phyloP scores from a whole-genome alignment of 2,329 filamentous ascomycete species.

The Cylindrodendrum hubeiense region DNA sequence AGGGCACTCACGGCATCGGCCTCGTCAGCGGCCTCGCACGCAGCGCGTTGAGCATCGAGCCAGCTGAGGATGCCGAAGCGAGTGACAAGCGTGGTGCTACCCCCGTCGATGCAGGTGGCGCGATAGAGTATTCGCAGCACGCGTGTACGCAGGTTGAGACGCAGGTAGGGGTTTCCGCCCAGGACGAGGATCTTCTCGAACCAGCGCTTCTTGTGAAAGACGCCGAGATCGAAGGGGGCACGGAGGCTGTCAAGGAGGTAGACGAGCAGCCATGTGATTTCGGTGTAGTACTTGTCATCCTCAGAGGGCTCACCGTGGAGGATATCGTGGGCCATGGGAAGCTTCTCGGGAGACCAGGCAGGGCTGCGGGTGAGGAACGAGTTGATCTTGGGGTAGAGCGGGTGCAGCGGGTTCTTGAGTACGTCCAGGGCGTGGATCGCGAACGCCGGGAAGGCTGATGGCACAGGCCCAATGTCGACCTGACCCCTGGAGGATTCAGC shows the following conservation, averaged over 20 bases:
- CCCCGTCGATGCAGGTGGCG: slow-evolving; percentile 75
- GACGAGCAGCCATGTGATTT: slow-evolving; percentile 80
- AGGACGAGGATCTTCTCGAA: slow-evolving; percentile 82
- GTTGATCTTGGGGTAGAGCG: slow-evolving; percentile 89
- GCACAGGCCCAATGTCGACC: slow-evolving; percentile 70
- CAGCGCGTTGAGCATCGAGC: slow-evolving; percentile 72
- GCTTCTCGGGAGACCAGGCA: slow-evolving; percentile 78
- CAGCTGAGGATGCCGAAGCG: slow-evolving; percentile 81
- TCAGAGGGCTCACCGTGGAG: slow-evolving; percentile 75
- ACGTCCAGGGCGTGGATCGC: slow-evolving; percentile 77
- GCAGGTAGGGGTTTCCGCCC: slow-evolving; percentile 75
- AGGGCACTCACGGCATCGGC: slow-evolving; percentile 65
- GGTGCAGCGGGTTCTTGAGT: slow-evolving; percentile 81
- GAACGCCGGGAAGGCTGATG: slow-evolving; percentile 82
- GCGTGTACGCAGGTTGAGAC: slow-evolving; percentile 69
- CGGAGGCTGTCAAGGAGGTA: slow-evolving; percentile 78
- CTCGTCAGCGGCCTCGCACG: slow-evolving; percentile 57
- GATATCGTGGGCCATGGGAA: slow-evolving; percentile 76
- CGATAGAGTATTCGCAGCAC: slow-evolving; percentile 73
- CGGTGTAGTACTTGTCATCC: slow-evolving; percentile 79
- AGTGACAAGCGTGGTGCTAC: slow-evolving; percentile 84
- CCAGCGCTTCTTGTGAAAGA: slow-evolving; percentile 72
- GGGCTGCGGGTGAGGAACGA: slow-evolving; percentile 84
- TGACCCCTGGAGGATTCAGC: slow-evolving; percentile 76
- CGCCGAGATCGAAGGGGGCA: slow-evolving; percentile 68